Evolutionary conservation across 352 stramenopile species (phyloP).

Genomic region (Blastocystis sp.): DNA sequence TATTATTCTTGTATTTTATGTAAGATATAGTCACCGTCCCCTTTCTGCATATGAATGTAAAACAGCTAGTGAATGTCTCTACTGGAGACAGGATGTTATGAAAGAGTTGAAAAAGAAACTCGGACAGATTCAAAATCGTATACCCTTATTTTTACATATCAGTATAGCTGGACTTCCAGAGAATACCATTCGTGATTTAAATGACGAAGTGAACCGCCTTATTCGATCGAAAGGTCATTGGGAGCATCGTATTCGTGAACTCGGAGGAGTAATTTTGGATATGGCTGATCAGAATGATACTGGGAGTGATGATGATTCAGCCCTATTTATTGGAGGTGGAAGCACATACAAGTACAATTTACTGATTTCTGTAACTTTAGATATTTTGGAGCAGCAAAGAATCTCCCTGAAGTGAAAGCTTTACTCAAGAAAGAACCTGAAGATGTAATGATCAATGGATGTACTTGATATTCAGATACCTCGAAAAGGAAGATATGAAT

Average conservation of each 20-base stretch:
- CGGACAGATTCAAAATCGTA: slow-evolving; percentile 60
- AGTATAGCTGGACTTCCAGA: slow-evolving; percentile 34
- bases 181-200: slow-evolving; percentile 60
- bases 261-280: slow-evolving; percentile 44
- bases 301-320: slow-evolving; percentile 13
- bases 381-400: slow-evolving; percentile 60
- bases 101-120: slow-evolving; percentile 61
- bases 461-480: not conserved
- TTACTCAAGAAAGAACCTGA: slow-evolving; percentile 54
- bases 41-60: slow-evolving; percentile 60
- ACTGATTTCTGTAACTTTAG: not conserved
- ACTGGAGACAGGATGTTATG: slow-evolving; percentile 61
- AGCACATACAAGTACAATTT: slow-evolving; percentile 50
- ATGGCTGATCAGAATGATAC: slow-evolving; percentile 41
- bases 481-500: slow-evolving; percentile 45
- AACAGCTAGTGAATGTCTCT: slow-evolving; percentile 40
- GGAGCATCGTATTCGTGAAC: slow-evolving; percentile 55
- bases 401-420: slow-evolving; percentile 47
- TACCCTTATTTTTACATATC: not conserved
- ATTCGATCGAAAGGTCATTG: slow-evolving; percentile 59
- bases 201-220: slow-evolving; percentile 58
- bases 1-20: not conserved
- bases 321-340: slow-evolving; percentile 38
- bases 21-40: slow-evolving; percentile 24
- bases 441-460: slow-evolving; percentile 7